Conservation (phyloP, 306 rosid species). For the Quercus suber region DNA sequence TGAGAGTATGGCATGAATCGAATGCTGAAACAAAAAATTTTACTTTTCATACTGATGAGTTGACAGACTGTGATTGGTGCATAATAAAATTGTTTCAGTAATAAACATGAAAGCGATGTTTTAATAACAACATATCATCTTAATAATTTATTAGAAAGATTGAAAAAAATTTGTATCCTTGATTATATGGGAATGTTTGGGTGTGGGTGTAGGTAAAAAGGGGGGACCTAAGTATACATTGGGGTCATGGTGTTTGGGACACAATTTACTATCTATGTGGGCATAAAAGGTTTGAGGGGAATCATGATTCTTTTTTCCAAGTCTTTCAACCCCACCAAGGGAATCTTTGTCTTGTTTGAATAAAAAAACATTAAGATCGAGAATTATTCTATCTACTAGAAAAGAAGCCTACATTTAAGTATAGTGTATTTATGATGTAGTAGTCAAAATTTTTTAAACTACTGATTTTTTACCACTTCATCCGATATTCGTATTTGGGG, state of each 20-base stretch:
- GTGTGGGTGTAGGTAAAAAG: slow-evolving; percentile 26
- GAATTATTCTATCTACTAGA: slow-evolving; percentile 16
- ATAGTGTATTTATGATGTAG: not conserved
- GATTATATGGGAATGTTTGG: slow-evolving; percentile 10
- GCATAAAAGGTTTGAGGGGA: slow-evolving; percentile 30
- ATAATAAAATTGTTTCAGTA: no score
- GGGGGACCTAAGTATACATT: slow-evolving; percentile 35
- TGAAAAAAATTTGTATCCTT: not conserved
- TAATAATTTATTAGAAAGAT: no score
- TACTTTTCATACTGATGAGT: no score
- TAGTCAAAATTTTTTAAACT: not conserved
- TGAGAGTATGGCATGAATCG: not conserved
- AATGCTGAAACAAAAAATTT: not conserved
- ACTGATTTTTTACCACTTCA: not conserved
- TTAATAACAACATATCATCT: no score
- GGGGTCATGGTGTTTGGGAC: slow-evolving; percentile 34
- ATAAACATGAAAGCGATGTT: no score
- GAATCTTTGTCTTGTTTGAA: slow-evolving; percentile 59
- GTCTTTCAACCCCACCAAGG: slow-evolving; percentile 33
- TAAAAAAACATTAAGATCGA: not conserved
- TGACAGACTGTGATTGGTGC: no score
- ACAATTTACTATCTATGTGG: slow-evolving; percentile 17
- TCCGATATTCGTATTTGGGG: not conserved
- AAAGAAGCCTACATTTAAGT: not conserved
- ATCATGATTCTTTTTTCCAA: slow-evolving; percentile 25